A percentile compares a stretch with the other conserved stretches of the same genome.
phyloP scores from a whole-genome alignment of 2,329 filamentous ascomycete genomes.

The Trichoderma breve region DNA sequence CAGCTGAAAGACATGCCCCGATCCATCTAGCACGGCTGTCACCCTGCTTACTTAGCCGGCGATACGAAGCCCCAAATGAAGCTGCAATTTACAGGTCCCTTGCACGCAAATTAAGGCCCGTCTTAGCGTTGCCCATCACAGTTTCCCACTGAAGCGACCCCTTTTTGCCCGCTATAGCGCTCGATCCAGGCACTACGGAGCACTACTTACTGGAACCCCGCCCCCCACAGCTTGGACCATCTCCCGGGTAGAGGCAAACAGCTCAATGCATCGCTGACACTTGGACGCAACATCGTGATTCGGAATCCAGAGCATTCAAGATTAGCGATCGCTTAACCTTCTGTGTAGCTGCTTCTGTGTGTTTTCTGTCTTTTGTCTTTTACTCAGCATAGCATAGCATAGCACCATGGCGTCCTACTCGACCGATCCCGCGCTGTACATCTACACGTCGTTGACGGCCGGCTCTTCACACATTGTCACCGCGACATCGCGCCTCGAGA shows the following conservation, averaged over 20 bases:
- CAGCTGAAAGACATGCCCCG: neutral
- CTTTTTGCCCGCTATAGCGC: neutral
- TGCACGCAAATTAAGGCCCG: slow-evolving; percentile 13
- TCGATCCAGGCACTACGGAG: neutral
- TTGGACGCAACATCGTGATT: neutral
- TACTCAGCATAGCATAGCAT: neutral
- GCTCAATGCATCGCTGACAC: neutral
- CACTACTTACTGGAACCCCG: slow-evolving; percentile 13
- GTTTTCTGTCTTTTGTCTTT: neutral
- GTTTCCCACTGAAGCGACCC: slow-evolving; percentile 6
- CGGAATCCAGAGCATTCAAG: neutral
- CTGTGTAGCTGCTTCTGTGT: neutral
- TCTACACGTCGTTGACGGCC: slow-evolving; percentile 94
- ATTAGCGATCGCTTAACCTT: slow-evolving; percentile 8
- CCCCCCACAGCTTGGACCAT: slow-evolving; percentile 23
- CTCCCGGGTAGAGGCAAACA: neutral
- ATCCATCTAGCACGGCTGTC: neutral
- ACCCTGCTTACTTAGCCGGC: neutral
- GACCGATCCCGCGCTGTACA: slow-evolving; percentile 74
- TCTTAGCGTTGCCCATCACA: slow-evolving; percentile 9
- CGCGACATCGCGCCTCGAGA: slow-evolving; percentile 91
- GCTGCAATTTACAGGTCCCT: slow-evolving; percentile 17
- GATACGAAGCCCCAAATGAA: neutral
- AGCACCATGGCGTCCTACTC: slow-evolving; percentile 45
- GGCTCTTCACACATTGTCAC: slow-evolving; percentile 96